These are phyloP conservation scores for Neurospora sp. DNA, from an alignment of 2,329 filamentous ascomycete genomes.

Conservation along the genomic window DNA sequence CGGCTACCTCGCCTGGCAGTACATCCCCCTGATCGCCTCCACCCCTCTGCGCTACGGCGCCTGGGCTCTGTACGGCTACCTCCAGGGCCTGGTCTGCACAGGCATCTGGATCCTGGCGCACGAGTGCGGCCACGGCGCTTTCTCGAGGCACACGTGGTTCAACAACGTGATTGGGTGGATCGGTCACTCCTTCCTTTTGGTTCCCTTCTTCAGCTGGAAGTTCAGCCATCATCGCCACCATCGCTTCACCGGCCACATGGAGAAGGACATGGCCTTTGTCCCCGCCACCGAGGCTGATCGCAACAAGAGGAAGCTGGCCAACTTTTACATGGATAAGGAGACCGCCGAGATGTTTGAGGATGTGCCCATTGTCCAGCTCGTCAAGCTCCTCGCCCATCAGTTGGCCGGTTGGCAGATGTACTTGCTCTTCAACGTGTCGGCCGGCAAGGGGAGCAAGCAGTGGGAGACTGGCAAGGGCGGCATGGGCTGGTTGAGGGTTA, in stretches of 20 bases:
- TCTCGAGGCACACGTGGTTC: conserved; percentile 45
- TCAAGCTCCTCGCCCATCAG: conserved; percentile 51
- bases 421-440: conserved; percentile 48
- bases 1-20: conserved; percentile 40
- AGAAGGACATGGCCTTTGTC: conserved; percentile 58
- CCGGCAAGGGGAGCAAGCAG: conserved; percentile 40
- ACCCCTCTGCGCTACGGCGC: conserved; percentile 32
- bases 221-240: conserved; percentile 62
- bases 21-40: conserved; percentile 41
- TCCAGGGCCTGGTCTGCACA: conserved; percentile 56
- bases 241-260: conserved; percentile 57
- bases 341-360: conserved; percentile 50
- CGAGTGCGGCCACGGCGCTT: conserved; percentile 61
- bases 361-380: conserved; percentile 45
- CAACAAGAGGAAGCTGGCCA: conserved; percentile 24
- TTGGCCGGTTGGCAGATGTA: conserved; percentile 56
- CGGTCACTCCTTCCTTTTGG: conserved; percentile 55
- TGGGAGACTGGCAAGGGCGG: conserved; percentile 20
- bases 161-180: conserved; percentile 56
- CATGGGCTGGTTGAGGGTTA: conserved; percentile 32
- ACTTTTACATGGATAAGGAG: conserved; percentile 29
- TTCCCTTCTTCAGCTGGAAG: conserved; percentile 67
- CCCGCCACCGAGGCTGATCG: conserved; percentile 35
- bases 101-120: conserved; percentile 64
- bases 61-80: conserved; percentile 52